Percentiles rank a stretch among this genome's conserved stretches.
Conservation (phyloP, 2,329 filamentous ascomycete species). For the Eutypa lata region DNA sequence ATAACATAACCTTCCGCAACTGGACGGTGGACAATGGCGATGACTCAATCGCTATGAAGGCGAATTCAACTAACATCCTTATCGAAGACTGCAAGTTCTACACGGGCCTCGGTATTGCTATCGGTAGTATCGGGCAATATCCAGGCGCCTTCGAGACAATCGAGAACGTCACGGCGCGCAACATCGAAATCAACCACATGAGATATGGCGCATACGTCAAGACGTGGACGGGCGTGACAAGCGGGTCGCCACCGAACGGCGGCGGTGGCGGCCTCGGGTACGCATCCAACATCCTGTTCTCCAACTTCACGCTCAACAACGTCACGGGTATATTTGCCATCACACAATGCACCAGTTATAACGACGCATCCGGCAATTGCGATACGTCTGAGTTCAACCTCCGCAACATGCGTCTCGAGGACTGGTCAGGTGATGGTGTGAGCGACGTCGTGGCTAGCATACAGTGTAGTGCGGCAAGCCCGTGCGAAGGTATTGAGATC, state of each 20-base stretch:
- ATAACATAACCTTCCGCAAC: conserved; percentile 46
- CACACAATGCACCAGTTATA: conserved; percentile 19
- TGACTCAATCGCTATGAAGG: conserved; percentile 52
- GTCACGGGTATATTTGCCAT: conserved; percentile 11
- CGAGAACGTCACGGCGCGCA: conserved; percentile 44
- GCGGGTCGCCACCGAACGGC: conserved; percentile 54
- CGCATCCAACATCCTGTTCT: conserved; percentile 18
- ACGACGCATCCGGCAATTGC: conserved; percentile 12
- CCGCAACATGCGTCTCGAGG: conserved; percentile 10
- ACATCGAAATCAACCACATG: conserved; percentile 44
- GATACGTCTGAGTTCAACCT: conserved; percentile 19
- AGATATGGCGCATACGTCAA: conserved; percentile 52
- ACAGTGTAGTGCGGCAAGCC: conserved; percentile 9
- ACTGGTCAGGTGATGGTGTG: conserved; percentile 10
- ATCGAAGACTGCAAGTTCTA: conserved; percentile 48
- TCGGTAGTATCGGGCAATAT: conserved; percentile 58
- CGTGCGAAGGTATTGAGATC: conserved; percentile 10
- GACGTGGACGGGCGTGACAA: conserved; percentile 53
- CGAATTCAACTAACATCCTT: conserved; percentile 52
- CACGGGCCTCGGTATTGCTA: conserved; percentile 49
- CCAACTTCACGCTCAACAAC: conserved; percentile 16
- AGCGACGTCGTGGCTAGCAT: conserved; percentile 5
- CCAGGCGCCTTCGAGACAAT: conserved; percentile 44
- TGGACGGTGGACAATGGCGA: conserved; percentile 52
- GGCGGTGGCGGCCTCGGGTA: conserved; percentile 53